Percentiles rank a stretch among this genome's conserved stretches.
phyloP scores from a whole-genome alignment of 768 basidiomycete species.

The Collybia nuda region DNA sequence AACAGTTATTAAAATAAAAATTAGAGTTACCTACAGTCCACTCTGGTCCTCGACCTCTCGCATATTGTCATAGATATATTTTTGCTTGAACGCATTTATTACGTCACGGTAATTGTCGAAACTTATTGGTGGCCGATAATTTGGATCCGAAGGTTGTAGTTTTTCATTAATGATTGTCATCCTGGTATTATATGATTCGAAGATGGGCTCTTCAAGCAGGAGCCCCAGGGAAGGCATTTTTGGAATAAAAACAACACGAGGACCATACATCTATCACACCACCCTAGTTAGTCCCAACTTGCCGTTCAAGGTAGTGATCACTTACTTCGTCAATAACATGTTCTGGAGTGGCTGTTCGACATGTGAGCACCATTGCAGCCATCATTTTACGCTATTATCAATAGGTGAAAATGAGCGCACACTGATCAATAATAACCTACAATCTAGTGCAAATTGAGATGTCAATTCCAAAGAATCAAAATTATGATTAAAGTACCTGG shows the following conservation, averaged over 20 bases:
- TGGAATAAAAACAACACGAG: constrained; percentile 77
- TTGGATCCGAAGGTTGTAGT: constrained; percentile 49
- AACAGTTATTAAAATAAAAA: not conserved
- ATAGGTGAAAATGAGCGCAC: constrained; percentile 12
- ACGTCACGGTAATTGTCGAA: constrained; percentile 64
- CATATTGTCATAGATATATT: constrained; percentile 86
- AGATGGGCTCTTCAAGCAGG: constrained; percentile 84
- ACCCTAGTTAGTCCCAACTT: not conserved
- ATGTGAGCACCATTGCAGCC: constrained; percentile 74
- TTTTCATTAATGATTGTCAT: constrained; percentile 51
- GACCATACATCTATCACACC: constrained; percentile 65
- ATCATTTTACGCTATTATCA: constrained; percentile 94
- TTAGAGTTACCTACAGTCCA: constrained; percentile 59
- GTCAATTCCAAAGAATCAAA: not conserved
- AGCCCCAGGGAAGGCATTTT: constrained; percentile 96
- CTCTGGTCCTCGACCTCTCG: constrained; percentile 77
- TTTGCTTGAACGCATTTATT: constrained; percentile 83
- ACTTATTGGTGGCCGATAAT: constrained; percentile 71
- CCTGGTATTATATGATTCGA: constrained; percentile 71
- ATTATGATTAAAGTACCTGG: constrained; percentile 60
- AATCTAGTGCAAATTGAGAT: constrained; percentile 36
- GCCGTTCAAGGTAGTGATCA: not conserved
- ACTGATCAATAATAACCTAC: constrained; percentile 32
- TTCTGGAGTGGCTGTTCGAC: constrained; percentile 73
- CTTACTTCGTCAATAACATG: constrained; percentile 72